phyloP scores from a whole-genome alignment of 2,329 filamentous ascomycete species.

The Microsporum canis region DNA sequence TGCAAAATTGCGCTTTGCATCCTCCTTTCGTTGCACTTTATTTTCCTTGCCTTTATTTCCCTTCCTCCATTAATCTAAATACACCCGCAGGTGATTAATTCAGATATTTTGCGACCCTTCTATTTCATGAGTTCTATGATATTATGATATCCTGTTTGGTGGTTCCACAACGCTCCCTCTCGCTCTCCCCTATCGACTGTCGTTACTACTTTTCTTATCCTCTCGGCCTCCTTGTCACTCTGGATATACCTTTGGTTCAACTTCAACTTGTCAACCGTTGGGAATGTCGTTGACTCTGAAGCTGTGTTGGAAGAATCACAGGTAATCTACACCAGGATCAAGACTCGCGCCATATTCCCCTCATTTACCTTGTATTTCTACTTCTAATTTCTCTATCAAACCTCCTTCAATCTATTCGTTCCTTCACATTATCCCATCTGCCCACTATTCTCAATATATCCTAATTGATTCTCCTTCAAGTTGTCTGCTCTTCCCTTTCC shows the following conservation, averaged over 20 bases:
- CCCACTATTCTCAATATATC: conserved; percentile 3
- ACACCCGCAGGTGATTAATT: neutral
- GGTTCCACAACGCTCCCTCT: neutral
- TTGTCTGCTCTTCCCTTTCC: neutral
- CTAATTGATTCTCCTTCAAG: neutral
- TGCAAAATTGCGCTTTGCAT: conserved; percentile 1
- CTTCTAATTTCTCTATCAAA: neutral
- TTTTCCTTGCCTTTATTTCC: neutral
- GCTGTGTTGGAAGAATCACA: neutral
- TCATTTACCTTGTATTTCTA: conserved; percentile 2
- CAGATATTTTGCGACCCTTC: neutral
- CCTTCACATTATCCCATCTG: neutral
- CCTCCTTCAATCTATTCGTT: neutral
- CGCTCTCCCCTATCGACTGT: neutral
- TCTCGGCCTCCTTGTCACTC: conserved; percentile 8
- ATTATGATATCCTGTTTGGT: conserved; percentile 16
- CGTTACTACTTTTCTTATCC: conserved; percentile 1
- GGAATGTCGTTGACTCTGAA: neutral
- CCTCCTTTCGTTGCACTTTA: neutral
- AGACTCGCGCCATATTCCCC: neutral
- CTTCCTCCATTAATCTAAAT: neutral
- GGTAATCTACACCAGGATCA: neutral
- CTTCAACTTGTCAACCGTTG: neutral
- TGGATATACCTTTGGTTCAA: neutral
- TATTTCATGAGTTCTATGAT: conserved; percentile 13